phyloP scores from a whole-genome alignment of 2,329 filamentous ascomycete species.

The Cadophora sp. region DNA sequence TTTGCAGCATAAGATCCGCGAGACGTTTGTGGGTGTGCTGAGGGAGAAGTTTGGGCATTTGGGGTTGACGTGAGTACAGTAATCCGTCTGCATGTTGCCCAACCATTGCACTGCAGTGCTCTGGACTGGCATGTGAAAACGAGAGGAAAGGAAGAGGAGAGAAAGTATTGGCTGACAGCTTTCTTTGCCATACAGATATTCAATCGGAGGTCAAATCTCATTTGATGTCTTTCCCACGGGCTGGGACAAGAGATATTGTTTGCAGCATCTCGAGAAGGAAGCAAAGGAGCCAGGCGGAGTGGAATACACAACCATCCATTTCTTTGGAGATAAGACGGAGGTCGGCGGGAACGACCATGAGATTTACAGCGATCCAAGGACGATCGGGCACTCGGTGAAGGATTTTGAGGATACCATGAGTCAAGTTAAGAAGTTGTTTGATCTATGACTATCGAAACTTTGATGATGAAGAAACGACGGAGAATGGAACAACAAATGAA shows the following conservation, averaged over 20 bases:
- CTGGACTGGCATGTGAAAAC: neutral
- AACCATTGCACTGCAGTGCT: too few species aligned
- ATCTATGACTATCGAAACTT: slow-evolving; percentile 53
- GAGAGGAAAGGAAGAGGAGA: neutral
- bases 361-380: slow-evolving; percentile 84
- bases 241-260: slow-evolving; percentile 99
- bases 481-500: neutral
- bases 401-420: slow-evolving; percentile 82
- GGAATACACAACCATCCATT: slow-evolving; percentile 88
- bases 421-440: slow-evolving; percentile 82
- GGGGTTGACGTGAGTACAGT: slow-evolving; percentile 79
- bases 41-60: slow-evolving; percentile 83
- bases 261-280: slow-evolving; percentile 85
- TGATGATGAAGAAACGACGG: too few species aligned
- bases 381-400: slow-evolving; percentile 83
- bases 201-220: slow-evolving; percentile 96
- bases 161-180: neutral
- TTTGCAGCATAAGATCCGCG: slow-evolving; percentile 75
- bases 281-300: slow-evolving; percentile 72
- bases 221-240: slow-evolving; percentile 97
- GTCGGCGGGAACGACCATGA: slow-evolving; percentile 95
- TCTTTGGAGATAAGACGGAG: slow-evolving; percentile 97
- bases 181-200: slow-evolving; percentile 64
- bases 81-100: slow-evolving; percentile 22
- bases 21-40: slow-evolving; percentile 76